Percentiles rank a stretch among this genome's conserved stretches.
Conservation (phyloP, 163 green algal genomes). For the Chlamydomonas reinhardtii region DNA sequence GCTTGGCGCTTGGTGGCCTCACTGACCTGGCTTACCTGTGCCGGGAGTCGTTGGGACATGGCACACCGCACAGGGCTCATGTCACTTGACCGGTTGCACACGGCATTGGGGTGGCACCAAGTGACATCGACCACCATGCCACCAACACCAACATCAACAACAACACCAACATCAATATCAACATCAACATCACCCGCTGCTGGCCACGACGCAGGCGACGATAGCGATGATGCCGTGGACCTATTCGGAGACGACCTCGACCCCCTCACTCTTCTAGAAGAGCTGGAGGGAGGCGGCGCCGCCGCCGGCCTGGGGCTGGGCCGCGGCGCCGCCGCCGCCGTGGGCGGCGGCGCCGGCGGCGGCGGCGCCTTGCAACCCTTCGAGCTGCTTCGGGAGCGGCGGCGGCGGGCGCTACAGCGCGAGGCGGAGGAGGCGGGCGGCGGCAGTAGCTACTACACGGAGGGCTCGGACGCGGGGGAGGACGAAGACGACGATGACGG, state of each 20-base stretch:
- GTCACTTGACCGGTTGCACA: no score
- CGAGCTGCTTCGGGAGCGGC: slow-evolving; percentile 60
- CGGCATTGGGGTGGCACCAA: no score
- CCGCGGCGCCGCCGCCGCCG: neutral
- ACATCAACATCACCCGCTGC: no score
- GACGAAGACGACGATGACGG: neutral
- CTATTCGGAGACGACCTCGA: slow-evolving; percentile 57
- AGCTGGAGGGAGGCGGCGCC: slow-evolving; percentile 52
- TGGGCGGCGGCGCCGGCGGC: neutral
- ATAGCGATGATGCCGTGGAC: slow-evolving; percentile 7
- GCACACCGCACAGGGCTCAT: no score
- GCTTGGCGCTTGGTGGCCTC: no score
- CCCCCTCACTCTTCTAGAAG: slow-evolving; percentile 58
- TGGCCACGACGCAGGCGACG: slow-evolving; percentile 10
- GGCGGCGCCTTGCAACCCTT: slow-evolving; percentile 50
- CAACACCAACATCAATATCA: no score
- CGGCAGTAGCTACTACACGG: neutral
- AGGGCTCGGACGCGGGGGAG: neutral
- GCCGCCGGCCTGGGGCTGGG: neutral
- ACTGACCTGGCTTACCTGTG: no score
- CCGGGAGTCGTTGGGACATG: no score
- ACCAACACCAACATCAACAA: no score
- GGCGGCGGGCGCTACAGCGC: neutral
- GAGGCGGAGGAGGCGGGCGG: neutral
- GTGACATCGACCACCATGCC: no score